Percentiles rank a stretch among this genome's conserved stretches.
Conservation (phyloP, 2,329 filamentous ascomycete species). For the Capronia americana region DNA sequence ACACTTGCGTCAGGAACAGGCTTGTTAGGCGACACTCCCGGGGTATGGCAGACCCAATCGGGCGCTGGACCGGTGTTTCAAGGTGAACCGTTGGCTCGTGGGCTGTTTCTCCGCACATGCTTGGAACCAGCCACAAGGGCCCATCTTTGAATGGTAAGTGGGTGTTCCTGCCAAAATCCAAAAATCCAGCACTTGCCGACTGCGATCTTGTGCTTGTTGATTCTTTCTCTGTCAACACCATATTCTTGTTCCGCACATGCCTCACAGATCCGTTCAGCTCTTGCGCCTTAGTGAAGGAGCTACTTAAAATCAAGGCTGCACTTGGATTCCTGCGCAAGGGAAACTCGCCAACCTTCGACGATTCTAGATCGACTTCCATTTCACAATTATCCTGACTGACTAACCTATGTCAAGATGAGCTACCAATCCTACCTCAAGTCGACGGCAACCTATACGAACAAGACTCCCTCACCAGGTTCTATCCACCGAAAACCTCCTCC, state of each 20-base stretch:
- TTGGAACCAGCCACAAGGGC: not conserved
- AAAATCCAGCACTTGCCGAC: not conserved
- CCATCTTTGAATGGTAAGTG: not conserved
- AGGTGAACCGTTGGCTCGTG: not conserved
- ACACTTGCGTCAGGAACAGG: conserved; percentile 18
- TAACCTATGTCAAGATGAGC: conserved; percentile 24
- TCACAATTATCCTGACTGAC: not conserved
- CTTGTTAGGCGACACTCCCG: not conserved
- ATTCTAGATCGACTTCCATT: not conserved
- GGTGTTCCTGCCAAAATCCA: not conserved
- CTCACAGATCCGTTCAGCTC: not conserved
- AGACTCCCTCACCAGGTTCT: conserved; percentile 26
- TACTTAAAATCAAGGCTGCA: not conserved
- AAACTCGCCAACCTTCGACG: not conserved
- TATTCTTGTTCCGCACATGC: not conserved
- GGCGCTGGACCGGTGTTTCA: not conserved
- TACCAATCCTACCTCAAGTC: conserved; percentile 34
- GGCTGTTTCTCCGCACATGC: not conserved
- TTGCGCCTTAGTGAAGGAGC: not conserved
- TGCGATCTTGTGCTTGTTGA: not conserved
- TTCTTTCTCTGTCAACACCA: not conserved
- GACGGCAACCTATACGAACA: conserved; percentile 21
- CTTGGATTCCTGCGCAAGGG: not conserved
- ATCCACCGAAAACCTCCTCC: conserved; percentile 32
- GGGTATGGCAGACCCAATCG: not conserved